Evolutionary conservation across 2,329 filamentous ascomycete species (phyloP).

Genomic region (Metarhizium brunneum): DNA sequence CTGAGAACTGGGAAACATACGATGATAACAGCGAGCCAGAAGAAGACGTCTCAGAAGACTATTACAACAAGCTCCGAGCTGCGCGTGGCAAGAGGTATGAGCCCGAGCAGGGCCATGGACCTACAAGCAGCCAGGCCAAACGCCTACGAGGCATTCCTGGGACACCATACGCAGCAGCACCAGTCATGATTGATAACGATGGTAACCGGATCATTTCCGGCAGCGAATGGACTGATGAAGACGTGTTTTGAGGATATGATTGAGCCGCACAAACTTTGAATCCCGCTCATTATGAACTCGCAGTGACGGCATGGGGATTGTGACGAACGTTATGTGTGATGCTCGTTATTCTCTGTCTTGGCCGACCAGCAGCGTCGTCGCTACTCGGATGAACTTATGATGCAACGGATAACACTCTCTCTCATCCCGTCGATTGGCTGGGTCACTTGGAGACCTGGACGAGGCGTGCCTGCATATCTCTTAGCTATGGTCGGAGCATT

Average conservation of each 20-base stretch:
- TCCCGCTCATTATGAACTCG: not conserved
- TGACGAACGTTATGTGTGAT: not conserved
- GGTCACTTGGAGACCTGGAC: not conserved
- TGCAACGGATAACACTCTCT: not conserved
- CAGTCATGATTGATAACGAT: conserved; percentile 44
- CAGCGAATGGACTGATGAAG: conserved; percentile 60
- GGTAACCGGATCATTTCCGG: conserved; percentile 55
- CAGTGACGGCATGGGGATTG: not conserved
- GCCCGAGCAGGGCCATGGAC: conserved; percentile 36
- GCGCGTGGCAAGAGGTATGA: conserved; percentile 55
- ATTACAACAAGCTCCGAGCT: conserved; percentile 69
- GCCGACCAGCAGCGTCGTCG: not conserved
- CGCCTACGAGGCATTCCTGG: conserved; percentile 42
- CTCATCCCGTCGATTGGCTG: not conserved
- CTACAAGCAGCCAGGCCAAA: conserved; percentile 38
- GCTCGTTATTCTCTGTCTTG: not conserved
- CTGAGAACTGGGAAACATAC: conserved; percentile 97
- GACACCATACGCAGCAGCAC: conserved; percentile 30
- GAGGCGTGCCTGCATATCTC: not conserved
- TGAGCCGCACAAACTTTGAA: not conserved
- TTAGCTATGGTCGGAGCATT: not conserved
- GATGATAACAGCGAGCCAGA: conserved; percentile 75
- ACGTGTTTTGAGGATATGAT: conserved; percentile 35
- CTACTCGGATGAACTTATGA: not conserved
- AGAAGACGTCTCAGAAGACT: conserved; percentile 65